A percentile compares a stretch with the other conserved stretches of the same genome.
Evolutionary conservation across 2,329 filamentous ascomycete species (phyloP).

Genomic region (Colletotrichum sp.): DNA sequence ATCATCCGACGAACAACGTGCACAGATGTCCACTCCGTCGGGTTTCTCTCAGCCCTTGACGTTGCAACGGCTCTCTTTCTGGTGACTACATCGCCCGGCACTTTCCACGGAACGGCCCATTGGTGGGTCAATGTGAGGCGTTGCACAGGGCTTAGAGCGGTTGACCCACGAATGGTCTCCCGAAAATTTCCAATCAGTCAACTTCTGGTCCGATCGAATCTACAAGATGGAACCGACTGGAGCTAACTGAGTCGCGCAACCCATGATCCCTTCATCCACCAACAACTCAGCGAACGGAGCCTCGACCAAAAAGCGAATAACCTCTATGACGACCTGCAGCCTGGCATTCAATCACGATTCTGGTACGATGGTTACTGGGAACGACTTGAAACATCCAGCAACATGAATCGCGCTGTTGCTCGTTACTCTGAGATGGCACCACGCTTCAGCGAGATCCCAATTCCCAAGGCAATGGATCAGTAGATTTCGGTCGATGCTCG

Average conservation of each 20-base stretch:
- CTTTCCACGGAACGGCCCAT: not conserved
- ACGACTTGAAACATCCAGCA: not conserved
- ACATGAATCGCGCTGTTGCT: not conserved
- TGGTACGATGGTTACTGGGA: not conserved
- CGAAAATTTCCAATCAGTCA: not conserved
- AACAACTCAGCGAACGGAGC: not conserved
- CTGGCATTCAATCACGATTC: not conserved
- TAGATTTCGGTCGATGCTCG: not conserved
- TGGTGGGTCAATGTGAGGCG: not conserved
- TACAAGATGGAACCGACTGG: not conserved
- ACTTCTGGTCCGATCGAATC: not conserved
- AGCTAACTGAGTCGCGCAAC: not conserved
- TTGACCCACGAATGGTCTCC: not conserved
- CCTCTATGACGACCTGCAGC: rapidly evolving
- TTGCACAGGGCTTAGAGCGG: not conserved
- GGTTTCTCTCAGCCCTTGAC: not conserved
- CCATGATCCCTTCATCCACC: not conserved
- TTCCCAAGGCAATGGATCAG: not conserved
- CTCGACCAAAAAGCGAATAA: not conserved
- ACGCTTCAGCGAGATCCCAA: not conserved
- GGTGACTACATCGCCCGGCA: not conserved
- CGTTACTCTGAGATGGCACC: not conserved
- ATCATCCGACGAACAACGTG: not conserved
- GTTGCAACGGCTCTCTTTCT: not conserved
- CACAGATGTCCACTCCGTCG: not conserved